These are phyloP conservation scores for Saccharomycopsis hybrid DNA, from an alignment of 1,139 yeast genomes.

Conservation along the genomic window DNA sequence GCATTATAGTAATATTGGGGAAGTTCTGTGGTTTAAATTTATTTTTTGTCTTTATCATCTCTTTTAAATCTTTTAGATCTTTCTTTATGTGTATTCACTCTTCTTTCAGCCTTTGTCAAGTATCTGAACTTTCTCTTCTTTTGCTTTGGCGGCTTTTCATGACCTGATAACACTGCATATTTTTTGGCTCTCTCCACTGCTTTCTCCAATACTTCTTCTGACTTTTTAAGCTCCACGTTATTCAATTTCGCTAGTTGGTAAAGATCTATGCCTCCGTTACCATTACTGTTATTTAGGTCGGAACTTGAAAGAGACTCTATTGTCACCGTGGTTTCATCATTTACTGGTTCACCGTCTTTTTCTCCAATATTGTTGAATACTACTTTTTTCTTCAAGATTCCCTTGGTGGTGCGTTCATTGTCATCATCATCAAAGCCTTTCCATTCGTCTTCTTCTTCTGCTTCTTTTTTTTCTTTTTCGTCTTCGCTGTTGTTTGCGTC, in stretches of 20 bases:
- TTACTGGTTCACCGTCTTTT: constrained; percentile 35
- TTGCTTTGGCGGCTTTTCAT: constrained; percentile 34
- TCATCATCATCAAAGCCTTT: constrained; percentile 34
- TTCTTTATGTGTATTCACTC: constrained; percentile 40
- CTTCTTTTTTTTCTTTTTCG: constrained; percentile 25
- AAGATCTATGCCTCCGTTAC: constrained; percentile 32
- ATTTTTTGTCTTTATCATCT: not conserved
- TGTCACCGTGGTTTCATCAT: constrained; percentile 54
- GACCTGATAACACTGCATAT: constrained; percentile 60
- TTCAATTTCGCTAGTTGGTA: constrained; percentile 54
- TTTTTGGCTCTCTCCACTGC: constrained; percentile 67
- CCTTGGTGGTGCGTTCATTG: constrained; percentile 27
- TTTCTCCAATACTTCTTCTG: constrained; percentile 54
- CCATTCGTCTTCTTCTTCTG: constrained; percentile 32
- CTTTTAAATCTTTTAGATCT: constrained; percentile 10
- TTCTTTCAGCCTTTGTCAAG: constrained; percentile 72
- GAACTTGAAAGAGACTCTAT: constrained; percentile 48
- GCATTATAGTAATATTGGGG: too few relatives aligned
- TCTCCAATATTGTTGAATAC: constrained; percentile 18
- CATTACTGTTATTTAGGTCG: constrained; percentile 20
- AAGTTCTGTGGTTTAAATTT: too few relatives aligned
- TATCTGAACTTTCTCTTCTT: constrained; percentile 83
- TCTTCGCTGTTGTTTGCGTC: constrained; percentile 21
- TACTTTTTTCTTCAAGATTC: constrained; percentile 36
- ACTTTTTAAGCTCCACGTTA: constrained; percentile 53